These are phyloP conservation scores for Fusarium sp. DNA, from an alignment of 2,329 filamentous ascomycete species.

Conservation along the genomic window DNA sequence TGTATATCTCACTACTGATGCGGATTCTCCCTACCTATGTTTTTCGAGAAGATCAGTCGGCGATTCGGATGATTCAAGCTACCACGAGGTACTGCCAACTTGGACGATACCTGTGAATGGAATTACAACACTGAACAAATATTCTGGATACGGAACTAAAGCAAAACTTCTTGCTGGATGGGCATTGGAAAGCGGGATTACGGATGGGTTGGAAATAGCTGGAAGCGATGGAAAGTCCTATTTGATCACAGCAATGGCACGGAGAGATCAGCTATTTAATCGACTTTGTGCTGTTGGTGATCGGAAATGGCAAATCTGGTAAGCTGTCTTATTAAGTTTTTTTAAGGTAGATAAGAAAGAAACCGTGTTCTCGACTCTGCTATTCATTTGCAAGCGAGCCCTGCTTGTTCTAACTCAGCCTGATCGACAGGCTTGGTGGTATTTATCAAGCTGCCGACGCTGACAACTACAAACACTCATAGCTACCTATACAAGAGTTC, in stretches of 20 bases:
- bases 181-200: slow-evolving; percentile 75
- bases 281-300: slow-evolving; percentile 76
- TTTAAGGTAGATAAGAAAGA: no score
- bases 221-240: slow-evolving; percentile 59
- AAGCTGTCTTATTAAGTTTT: no score
- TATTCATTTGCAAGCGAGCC: no score
- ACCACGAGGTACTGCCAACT: slow-evolving; percentile 60
- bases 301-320: slow-evolving; percentile 80
- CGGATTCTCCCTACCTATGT: not conserved
- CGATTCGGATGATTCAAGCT: accelerated
- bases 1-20: slow-evolving; percentile 15
- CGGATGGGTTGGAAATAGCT: slow-evolving; percentile 75
- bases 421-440: no score
- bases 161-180: slow-evolving; percentile 80
- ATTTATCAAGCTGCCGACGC: no score
- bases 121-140: slow-evolving; percentile 77
- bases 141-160: slow-evolving; percentile 83
- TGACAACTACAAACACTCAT: no score
- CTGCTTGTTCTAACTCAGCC: no score
- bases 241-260: slow-evolving; percentile 73
- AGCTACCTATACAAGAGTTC: no score
- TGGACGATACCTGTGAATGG: slow-evolving; percentile 76
- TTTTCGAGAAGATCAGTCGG: not conserved
- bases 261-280: slow-evolving; percentile 81
- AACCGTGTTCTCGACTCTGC: no score